A percentile compares a stretch with the other conserved stretches of the same genome.
Evolutionary conservation across 495 filamentous ascomycete species (phyloP).

Genomic region (Terfezia claveryi): DNA sequence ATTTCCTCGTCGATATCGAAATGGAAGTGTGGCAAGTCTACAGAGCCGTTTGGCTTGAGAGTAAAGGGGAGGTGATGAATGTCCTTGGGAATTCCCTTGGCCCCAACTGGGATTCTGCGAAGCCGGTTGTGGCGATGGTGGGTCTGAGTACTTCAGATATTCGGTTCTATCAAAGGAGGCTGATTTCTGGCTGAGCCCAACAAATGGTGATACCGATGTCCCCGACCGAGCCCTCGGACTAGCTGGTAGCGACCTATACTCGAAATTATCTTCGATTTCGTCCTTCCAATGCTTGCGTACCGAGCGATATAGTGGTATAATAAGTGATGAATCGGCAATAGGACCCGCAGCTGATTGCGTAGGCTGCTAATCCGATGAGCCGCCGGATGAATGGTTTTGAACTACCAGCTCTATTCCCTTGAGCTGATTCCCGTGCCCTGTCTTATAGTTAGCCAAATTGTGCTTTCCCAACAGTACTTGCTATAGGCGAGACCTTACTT

Average conservation of each 20-base stretch:
- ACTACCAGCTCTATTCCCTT: background rate
- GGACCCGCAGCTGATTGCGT: background rate
- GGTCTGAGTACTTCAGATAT: background rate
- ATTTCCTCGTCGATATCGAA: background rate
- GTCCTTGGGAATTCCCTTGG: no score
- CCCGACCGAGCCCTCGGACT: background rate
- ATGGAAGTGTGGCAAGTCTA: no score
- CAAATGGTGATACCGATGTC: background rate
- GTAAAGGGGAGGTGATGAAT: no score
- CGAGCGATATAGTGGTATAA: background rate
- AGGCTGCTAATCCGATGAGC: conserved; percentile 2
- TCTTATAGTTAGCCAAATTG: background rate
- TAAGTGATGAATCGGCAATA: background rate
- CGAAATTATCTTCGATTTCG: background rate
- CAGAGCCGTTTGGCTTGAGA: no score
- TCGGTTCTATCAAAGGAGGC: background rate
- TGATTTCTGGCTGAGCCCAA: background rate
- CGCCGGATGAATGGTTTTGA: background rate
- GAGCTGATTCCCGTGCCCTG: background rate
- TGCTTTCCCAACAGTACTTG: background rate
- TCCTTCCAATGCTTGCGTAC: background rate
- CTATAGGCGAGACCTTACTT: background rate
- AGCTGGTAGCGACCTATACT: background rate
- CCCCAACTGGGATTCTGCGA: background rate
- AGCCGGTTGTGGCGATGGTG: background rate